A percentile compares a stretch with the other conserved stretches of the same genome.
Evolutionary conservation across 2,329 filamentous ascomycete genomes (phyloP).

Genomic region (Arthrobotrys pseudoclavata): DNA sequence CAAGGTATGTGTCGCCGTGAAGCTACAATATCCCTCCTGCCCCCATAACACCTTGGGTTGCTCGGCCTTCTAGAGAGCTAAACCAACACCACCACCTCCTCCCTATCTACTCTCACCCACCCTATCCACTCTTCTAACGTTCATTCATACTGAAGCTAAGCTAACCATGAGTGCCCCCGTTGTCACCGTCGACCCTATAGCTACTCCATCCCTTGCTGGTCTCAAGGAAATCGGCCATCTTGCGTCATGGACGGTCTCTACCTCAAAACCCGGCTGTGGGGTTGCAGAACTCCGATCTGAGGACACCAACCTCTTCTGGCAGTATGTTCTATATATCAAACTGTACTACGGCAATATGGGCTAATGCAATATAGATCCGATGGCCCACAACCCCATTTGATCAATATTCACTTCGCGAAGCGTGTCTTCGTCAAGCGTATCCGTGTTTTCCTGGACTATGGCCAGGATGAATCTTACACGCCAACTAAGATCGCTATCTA

Average conservation of each 20-base stretch:
- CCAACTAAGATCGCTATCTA: conserved; percentile 91
- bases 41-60: neutral
- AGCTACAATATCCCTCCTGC: neutral
- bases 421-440: conserved; percentile 82
- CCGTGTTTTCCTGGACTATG: conserved; percentile 89
- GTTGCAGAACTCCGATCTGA: conserved; percentile 82
- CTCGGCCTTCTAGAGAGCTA: conserved; percentile 8
- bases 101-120: neutral
- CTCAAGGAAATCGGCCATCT: conserved; percentile 88
- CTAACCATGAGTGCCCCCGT: conserved; percentile 22
- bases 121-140: neutral
- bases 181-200: neutral
- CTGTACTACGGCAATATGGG: neutral
- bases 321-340: conserved; percentile 70
- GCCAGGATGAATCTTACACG: conserved; percentile 94
- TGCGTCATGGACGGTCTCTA: conserved; percentile 85
- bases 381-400: conserved; percentile 83
- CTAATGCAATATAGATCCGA: conserved; percentile 74
- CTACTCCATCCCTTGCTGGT: conserved; percentile 65
- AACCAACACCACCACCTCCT: neutral
- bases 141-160: conserved; percentile 4
- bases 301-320: conserved; percentile 81
- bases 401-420: conserved; percentile 89
- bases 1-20: conserved; percentile 38
- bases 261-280: conserved; percentile 83